Evolutionary conservation across 371 early-diverging fungal species (phyloP).

Genomic region (Aphelidium insulamus): DNA sequence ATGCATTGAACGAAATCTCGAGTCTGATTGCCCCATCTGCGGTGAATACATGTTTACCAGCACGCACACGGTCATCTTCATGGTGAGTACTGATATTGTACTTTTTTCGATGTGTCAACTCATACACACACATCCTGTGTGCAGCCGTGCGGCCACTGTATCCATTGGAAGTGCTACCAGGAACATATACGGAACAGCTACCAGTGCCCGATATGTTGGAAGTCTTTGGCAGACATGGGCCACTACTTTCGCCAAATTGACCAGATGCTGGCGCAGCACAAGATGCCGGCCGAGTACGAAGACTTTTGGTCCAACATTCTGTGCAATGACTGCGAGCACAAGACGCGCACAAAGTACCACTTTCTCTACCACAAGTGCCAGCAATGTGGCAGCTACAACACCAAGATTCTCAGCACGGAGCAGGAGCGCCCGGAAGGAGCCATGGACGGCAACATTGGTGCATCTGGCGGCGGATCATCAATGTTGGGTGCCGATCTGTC

Average conservation of each 20-base stretch:
- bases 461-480: no score
- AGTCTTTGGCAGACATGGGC: slow-evolving; percentile 70
- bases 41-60: slow-evolving; percentile 84
- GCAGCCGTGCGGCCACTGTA: slow-evolving; percentile 86
- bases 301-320: slow-evolving; percentile 41
- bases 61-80: slow-evolving; percentile 53
- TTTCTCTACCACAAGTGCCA: slow-evolving; percentile 89
- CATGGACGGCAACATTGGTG: no score
- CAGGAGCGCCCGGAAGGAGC: no score
- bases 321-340: slow-evolving; percentile 89
- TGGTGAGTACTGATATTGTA: slow-evolving; percentile 26
- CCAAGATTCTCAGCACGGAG: slow-evolving; percentile 68
- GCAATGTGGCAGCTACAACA: slow-evolving; percentile 72
- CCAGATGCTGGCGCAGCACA: slow-evolving; percentile 45
- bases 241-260: slow-evolving; percentile 66
- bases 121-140: slow-evolving; percentile 1
- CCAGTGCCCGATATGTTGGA: slow-evolving; percentile 90
- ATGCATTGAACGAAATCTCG: slow-evolving; percentile 79
- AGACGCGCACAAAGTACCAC: slow-evolving; percentile 57
- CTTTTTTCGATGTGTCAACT: slow-evolving; percentile 1
- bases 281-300: slow-evolving; percentile 77
- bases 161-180: slow-evolving; percentile 69
- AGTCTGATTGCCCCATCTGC: slow-evolving; percentile 91
- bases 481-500: no score
- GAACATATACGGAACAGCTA: slow-evolving; percentile 67